Percentiles rank a stretch among this genome's conserved stretches.
These are phyloP conservation scores for Raphanus sativus DNA, from an alignment of 345 rosid species.

Conservation along the genomic window DNA sequence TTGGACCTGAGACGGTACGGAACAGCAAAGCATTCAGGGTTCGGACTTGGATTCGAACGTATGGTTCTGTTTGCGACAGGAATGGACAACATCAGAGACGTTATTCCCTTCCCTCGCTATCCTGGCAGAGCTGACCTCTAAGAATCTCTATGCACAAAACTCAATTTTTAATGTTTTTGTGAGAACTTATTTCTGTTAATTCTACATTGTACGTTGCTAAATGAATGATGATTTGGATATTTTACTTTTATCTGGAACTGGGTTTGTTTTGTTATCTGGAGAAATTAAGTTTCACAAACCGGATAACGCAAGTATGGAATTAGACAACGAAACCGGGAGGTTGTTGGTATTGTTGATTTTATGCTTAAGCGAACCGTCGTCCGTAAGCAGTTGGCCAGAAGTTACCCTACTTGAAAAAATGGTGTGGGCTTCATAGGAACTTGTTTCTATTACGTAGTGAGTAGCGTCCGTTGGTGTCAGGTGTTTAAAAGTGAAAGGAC, in stretches of 20 bases:
- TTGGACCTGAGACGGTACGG: slow-evolving; percentile 85
- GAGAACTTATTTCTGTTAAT: neutral
- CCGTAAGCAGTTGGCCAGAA: neutral
- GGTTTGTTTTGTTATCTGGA: neutral
- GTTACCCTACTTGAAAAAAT: neutral
- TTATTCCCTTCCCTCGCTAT: slow-evolving; percentile 89
- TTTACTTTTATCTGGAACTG: neutral
- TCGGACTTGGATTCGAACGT: slow-evolving; percentile 89
- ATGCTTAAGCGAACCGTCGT: neutral
- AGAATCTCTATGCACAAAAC: slow-evolving; percentile 1
- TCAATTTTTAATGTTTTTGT: neutral
- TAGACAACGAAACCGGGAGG: neutral
- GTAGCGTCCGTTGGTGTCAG: no score
- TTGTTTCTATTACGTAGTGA: neutral
- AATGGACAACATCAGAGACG: slow-evolving; percentile 81
- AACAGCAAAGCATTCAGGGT: slow-evolving; percentile 86
- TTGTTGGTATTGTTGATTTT: neutral
- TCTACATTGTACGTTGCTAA: neutral
- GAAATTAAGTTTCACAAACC: neutral
- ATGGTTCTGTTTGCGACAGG: slow-evolving; percentile 96
- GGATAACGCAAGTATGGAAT: neutral
- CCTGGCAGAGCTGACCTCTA: slow-evolving; percentile 95
- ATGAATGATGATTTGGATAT: neutral
- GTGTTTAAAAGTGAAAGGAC: no score
- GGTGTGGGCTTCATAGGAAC: neutral